Percentiles rank a stretch among this genome's conserved stretches.
phyloP scores from a whole-genome alignment of 2,329 filamentous ascomycete species.

The Aspergillus ibericus region DNA sequence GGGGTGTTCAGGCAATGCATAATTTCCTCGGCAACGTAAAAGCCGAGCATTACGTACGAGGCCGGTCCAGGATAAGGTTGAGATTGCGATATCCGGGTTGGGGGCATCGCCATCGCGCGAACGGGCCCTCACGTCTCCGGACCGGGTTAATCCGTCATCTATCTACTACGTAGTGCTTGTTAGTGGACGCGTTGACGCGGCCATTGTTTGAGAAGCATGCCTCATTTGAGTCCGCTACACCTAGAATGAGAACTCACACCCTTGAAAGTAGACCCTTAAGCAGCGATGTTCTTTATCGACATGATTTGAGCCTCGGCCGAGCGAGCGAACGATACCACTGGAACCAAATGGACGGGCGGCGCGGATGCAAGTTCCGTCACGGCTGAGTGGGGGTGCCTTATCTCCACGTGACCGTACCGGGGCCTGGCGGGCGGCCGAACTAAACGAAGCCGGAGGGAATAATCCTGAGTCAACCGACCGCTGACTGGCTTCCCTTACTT shows the following conservation, averaged over 20 bases:
- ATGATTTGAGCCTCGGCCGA: no score
- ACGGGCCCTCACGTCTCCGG: background rate
- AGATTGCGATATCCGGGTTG: background rate
- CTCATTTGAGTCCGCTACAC: no score
- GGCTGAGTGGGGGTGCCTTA: conserved; percentile 13
- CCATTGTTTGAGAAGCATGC: background rate
- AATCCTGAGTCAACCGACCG: background rate
- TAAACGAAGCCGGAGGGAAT: no score
- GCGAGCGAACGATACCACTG: background rate
- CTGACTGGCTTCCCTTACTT: background rate
- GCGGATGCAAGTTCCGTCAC: background rate
- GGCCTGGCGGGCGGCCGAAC: background rate
- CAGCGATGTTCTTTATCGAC: no score
- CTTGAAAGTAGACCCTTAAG: no score
- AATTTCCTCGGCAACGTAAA: background rate
- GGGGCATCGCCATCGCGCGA: background rate
- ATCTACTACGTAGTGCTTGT: background rate
- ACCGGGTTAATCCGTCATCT: background rate
- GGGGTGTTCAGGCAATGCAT: background rate
- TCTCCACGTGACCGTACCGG: conserved; percentile 19
- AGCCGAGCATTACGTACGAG: background rate
- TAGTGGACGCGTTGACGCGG: background rate
- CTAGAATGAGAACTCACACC: no score
- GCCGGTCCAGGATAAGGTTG: background rate
- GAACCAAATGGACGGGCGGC: conserved; percentile 2